Base-by-base conservation (phyloP, 116 monocot species). In the Trichopus zeylanicus region DNA sequence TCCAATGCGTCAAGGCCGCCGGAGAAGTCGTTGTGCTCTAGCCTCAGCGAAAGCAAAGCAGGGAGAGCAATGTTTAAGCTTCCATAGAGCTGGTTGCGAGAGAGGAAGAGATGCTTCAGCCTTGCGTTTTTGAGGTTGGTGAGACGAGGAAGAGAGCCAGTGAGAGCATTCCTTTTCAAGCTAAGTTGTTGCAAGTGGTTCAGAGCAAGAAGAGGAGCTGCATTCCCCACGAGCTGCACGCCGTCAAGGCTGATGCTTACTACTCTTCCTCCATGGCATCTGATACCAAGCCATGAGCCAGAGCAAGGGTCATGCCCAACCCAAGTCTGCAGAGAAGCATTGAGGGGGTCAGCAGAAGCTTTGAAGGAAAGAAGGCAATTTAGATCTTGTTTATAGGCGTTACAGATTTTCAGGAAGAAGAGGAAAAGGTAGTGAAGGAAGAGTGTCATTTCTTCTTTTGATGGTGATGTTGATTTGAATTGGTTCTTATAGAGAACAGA, bases 311-410 rank as follows among this genome's bases (percentile, higher is more conserved):
- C 29, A 34, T 11, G 0, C 20, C 71, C 75, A 2, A 24, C 35
- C 80, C 80, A 80, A n/a, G 46, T 61, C 12, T 16, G 25, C 55
- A 80, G 47, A 6, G 52, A 18, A 12, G 30, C 8, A 57, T 33
- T 28, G 12, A 7, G 34, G 48, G 34, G 24, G 22, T 59, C 68
- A 16, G 66, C 57, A 26, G 75, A 67, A 59, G 80, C 31, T 33
- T 75, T 80, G 67, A 80, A 80, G 48, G 67, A 58, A 33, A 80
- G 54, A 9, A 75, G 75, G 21, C 46, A 30, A 26, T 10, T 31
- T 53, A 68, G 63, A 15, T 80, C 79, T 37, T 26, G 66, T 25
- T 24, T 21, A 22, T 19, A n/a, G 20, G 47, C 20, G 39, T 48
- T 10, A 11, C 23, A 31, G 9, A 27, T 26, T 23, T 1, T 15